phyloP scores from a whole-genome alignment of 148 eudicot genomes.

The Nepenthes mirabilis region DNA sequence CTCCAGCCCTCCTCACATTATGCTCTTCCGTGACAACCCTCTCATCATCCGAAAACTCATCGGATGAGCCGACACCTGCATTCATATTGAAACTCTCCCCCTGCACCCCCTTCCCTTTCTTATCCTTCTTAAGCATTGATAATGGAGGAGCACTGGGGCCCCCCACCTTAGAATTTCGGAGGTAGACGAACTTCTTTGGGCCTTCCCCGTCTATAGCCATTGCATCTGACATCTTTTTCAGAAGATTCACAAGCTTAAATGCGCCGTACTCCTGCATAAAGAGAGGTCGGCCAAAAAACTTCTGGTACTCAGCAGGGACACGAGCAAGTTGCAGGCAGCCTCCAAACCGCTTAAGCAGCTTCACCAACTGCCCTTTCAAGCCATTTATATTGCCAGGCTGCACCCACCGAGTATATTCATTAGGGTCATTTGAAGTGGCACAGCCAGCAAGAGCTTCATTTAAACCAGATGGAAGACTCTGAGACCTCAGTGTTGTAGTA shows the following conservation, averaged over 20 bases:
- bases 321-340: conserved; percentile 61
- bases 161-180: conserved; percentile 26
- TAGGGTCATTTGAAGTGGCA: conserved; percentile 19
- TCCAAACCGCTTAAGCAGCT: conserved; percentile 61
- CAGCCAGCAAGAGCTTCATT: conserved; percentile 28
- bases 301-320: conserved; percentile 69
- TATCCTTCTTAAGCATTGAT: conserved; percentile 33
- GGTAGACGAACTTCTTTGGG: conserved; percentile 42
- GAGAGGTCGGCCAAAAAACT: conserved; percentile 61
- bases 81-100: conserved; percentile 29
- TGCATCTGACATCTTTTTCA: conserved; percentile 64
- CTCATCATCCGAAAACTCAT: conserved; percentile 74
- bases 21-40: conserved; percentile 35
- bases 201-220: conserved; percentile 61
- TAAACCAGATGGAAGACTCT: conserved; percentile 40
- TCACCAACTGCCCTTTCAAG: conserved; percentile 64
- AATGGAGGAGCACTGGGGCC: conserved; percentile 26
- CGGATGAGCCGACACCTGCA: conserved; percentile 45
- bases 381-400: conserved; percentile 83
- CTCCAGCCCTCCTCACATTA: conserved; percentile 11
- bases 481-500: conserved; percentile 31
- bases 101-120: conserved; percentile 39
- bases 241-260: conserved; percentile 61
- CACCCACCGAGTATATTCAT: conserved; percentile 43
- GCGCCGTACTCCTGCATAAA: conserved; percentile 74